Evolutionary conservation across 129 eudicot species (phyloP), one percentile per base, ranked within the genome.

Genomic region (Arctium lappa): DNA sequence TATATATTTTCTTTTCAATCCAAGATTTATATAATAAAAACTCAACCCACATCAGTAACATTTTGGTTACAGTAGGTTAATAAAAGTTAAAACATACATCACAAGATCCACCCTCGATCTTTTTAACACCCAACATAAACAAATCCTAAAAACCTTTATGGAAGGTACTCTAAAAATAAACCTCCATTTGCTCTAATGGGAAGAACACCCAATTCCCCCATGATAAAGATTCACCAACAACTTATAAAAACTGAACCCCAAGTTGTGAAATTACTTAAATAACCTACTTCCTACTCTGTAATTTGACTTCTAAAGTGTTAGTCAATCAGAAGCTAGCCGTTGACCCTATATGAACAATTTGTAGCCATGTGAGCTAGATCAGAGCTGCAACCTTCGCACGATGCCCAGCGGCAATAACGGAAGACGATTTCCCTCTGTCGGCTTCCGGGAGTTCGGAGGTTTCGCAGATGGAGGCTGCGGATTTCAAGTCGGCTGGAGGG

Each of bases 331-430:
- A 82, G 81, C 90, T 88, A 87, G 29, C 73, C 89, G 75, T 78
- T 84, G 86, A 84, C 86, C 87, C 88, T 84, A 85, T 93, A 89
- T 91, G 79, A 79, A 93, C 95, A 90, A 38, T 82, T 22, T 86
- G 82, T 79, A 78, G n/a, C 79, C 85, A 66, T 74, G 79, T 36
- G 16, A 30, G 31, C 60, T 83, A 85, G 82, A 89, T 91, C 53
- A 93, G 63, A 27, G 98, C 98, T 6, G 98, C 98, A 74, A 93
- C 98, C 86, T 93, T 93, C 12, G 96, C 96, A 31, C 94, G 82
- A 70, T 91, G 90, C 74, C 89, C 84, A 1, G 88, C 79, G 33
- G 74, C 79, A 15, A 81, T 62, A 74, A 79, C 63, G 37, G 82
- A 86, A 2, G 71, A 60, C 1, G 87, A 79, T 69, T 91, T 94